These are phyloP conservation scores for Arthroderma sp. DNA, from an alignment of 2,329 filamentous ascomycete genomes.

Conservation along the genomic window DNA sequence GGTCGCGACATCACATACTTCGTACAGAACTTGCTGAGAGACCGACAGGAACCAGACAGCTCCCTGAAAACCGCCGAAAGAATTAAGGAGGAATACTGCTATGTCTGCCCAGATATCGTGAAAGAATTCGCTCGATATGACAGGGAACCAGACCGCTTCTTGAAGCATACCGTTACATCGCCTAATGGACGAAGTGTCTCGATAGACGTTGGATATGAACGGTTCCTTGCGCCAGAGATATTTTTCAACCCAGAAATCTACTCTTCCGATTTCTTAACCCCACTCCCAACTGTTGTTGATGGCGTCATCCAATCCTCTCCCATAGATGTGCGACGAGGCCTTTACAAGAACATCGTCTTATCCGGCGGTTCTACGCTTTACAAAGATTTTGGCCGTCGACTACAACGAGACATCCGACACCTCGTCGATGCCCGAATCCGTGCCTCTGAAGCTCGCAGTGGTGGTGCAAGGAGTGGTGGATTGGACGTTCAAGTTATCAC, in stretches of 20 bases:
- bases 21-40: constrained; percentile 87
- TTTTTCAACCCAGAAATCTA: constrained; percentile 99
- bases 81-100: constrained; percentile 98
- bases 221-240: constrained; percentile 95
- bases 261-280: constrained; percentile 94
- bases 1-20: constrained; percentile 98
- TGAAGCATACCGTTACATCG: constrained; percentile 75
- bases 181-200: constrained; percentile 71
- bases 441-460: constrained; percentile 80
- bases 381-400: constrained; percentile 90
- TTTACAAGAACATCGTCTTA: constrained; percentile 99
- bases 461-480: constrained; percentile 83
- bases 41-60: constrained; percentile 91
- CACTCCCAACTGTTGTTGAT: constrained; percentile 85
- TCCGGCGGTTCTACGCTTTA: constrained; percentile 95
- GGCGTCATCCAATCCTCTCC: constrained; percentile 94
- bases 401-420: constrained; percentile 95
- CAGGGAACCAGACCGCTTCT: constrained; percentile 78
- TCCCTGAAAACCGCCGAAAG: constrained; percentile 94
- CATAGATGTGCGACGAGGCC: constrained; percentile 87
- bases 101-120: constrained; percentile 95
- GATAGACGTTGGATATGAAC: constrained; percentile 93
- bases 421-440: constrained; percentile 86
- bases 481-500: constrained; percentile 94
- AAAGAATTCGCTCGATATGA: constrained; percentile 96